These are phyloP conservation scores for Rosa chinensis DNA, from an alignment of 306 rosid species.

Conservation along the genomic window DNA sequence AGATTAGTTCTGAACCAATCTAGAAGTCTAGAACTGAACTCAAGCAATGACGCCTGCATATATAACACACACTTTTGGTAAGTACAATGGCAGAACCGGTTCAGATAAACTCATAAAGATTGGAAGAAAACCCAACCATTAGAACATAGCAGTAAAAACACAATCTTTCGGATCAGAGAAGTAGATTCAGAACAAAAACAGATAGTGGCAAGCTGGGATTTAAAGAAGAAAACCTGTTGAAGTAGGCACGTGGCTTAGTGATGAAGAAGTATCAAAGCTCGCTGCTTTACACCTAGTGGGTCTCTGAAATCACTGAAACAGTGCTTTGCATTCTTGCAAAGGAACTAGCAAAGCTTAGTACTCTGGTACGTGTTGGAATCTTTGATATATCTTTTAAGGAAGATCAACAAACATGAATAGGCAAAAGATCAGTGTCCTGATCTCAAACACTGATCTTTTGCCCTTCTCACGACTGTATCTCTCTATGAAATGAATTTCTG, in stretches of 20 bases:
- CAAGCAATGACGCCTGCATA: conserved; percentile 8
- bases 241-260: conserved; percentile 28
- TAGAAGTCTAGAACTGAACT: no score
- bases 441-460: no score
- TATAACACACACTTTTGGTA: not conserved
- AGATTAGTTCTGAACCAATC: not conserved
- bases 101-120: not conserved
- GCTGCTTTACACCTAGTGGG: conserved; percentile 18
- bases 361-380: not conserved
- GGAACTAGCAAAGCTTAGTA: not conserved
- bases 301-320: not conserved
- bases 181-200: not conserved
- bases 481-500: no score
- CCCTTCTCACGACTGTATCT: no score
- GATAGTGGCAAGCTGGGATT: no score
- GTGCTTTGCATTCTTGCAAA: not conserved
- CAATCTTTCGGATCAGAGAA: not conserved
- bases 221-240: conserved; percentile 15
- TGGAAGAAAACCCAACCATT: conserved; percentile 1
- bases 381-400: not conserved
- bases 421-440: no score
- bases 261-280: not conserved
- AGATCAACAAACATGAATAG: no score
- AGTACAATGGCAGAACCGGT: not conserved
- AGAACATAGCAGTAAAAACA: not conserved